phyloP scores from a whole-genome alignment of 306 rosid genomes.

The Cyclanthera cordifolia region DNA sequence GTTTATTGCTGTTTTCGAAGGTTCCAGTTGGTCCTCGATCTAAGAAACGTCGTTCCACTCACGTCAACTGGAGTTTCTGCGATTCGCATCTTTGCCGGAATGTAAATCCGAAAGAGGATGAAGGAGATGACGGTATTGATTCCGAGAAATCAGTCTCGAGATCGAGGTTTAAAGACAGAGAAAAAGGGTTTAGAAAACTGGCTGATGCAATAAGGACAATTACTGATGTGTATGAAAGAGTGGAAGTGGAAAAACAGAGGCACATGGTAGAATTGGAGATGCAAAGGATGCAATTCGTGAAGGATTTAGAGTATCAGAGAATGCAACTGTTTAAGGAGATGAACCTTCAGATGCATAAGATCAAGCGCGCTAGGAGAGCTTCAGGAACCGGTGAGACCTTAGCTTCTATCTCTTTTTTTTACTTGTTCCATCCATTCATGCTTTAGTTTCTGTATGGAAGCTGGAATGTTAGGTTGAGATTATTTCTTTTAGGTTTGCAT shows the following conservation, averaged over 20 bases:
- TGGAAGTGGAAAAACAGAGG: slow-evolving; percentile 40
- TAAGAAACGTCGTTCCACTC: slow-evolving; percentile 20
- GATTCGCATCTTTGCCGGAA: too few species aligned
- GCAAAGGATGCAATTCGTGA: slow-evolving; percentile 54
- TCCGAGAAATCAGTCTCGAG: slow-evolving; percentile 17
- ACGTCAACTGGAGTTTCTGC: too few species aligned
- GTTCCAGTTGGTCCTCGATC: slow-evolving; percentile 54
- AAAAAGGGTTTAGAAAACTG: slow-evolving; percentile 27
- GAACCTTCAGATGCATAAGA: slow-evolving; percentile 38
- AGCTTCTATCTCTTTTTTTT: neutral
- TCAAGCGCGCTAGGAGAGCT: slow-evolving; percentile 28
- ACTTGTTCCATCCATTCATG: too few species aligned
- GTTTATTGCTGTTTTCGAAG: slow-evolving; percentile 18
- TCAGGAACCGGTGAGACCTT: slow-evolving; percentile 28
- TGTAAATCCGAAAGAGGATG: too few species aligned
- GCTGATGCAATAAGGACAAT: slow-evolving; percentile 46
- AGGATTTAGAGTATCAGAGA: slow-evolving; percentile 56
- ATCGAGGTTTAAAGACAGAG: slow-evolving; percentile 20
- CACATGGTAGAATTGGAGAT: slow-evolving; percentile 61
- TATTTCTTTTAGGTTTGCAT: neutral
- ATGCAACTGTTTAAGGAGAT: slow-evolving; percentile 54
- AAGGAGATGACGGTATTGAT: slow-evolving; percentile 9
- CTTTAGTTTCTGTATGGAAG: neutral
- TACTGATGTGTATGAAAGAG: slow-evolving; percentile 48
- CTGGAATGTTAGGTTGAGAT: neutral